A percentile compares a stretch with the other conserved stretches of the same genome.
phyloP scores from a whole-genome alignment of 1,284 basidiomycete genomes.

The Fomitopsis pinicola region DNA sequence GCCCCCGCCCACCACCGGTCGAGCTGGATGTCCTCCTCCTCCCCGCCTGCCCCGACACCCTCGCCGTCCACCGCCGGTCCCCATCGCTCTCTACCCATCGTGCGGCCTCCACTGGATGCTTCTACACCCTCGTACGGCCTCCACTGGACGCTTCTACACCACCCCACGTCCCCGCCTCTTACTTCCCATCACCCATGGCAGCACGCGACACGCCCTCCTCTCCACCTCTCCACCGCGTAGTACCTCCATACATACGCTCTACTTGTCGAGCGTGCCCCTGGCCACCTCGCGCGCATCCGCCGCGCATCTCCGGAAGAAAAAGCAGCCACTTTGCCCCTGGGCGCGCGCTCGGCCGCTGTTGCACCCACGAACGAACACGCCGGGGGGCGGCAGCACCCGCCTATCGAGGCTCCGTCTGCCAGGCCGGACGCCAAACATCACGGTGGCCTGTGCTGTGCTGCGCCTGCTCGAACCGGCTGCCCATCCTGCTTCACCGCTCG shows the following conservation, averaged over 20 bases:
- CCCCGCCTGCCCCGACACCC: neutral
- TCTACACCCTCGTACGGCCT: no score
- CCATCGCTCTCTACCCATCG: no score
- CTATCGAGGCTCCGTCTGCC: neutral
- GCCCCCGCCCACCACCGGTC: neutral
- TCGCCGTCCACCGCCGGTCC: neutral
- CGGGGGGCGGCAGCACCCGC: neutral
- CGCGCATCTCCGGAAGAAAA: neutral
- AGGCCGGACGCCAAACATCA: no score
- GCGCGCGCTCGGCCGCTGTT: constrained; percentile 1
- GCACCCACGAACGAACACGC: neutral
- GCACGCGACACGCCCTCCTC: no score
- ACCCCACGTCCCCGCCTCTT: no score
- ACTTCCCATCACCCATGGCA: no score
- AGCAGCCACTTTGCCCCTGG: neutral
- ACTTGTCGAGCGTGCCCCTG: neutral
- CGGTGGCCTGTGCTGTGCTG: neutral
- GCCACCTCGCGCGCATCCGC: neutral
- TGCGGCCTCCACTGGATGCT: no score
- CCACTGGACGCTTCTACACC: no score
- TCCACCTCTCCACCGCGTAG: no score
- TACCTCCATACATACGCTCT: neutral
- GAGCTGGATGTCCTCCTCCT: neutral
- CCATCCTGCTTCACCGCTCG: neutral
- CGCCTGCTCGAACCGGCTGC: neutral